Evolutionary conservation across 441 rosid genomes (phyloP), one percentile per base, ranked within the genome.

Genomic region (Croton laevigatus): DNA sequence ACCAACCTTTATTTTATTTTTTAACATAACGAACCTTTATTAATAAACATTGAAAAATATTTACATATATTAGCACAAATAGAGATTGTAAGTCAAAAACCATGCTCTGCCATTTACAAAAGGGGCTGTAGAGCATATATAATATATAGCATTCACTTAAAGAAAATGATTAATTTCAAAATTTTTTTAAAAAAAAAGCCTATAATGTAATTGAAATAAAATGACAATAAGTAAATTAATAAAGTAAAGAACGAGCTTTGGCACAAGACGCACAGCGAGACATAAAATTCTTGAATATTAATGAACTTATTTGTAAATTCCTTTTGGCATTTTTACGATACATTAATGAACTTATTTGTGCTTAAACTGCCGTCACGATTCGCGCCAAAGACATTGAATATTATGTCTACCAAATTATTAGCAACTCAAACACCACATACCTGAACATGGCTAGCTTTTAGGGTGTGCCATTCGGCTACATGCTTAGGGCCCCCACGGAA

Each of bases 351-450:
- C 79, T 89, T 87, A 53, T 89, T 85, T 0, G 81, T 68, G 72
- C 88, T 85, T 67, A 87, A 71, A 62, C 19, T 82, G 1, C 89
- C 94, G 46, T 87, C 87, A 0, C 80, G 75, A 71, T 89, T 70
- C 0, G 80, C 69, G 68, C 87, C 89, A 38, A 89, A 87, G 66
- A 85, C 82, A 23, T 84, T 82, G 83, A 85, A 87, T 73, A 82
- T 80, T 60, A 84, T 78, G 76, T 85, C 86, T 8, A 82, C 79
- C 61, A 88, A 75, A 62, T 84, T 79, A 57, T 81, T 72, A 0
- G 86, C 78, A 3, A 88, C 78, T 8, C 81, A 62, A 45, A 86
- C 27, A 0, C 85, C 91, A 48, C 93, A 88, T 37, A 86, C 89
- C 89, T 84, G 73, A n/a, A n/a, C n/a, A n/a, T n/a, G n/a, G n/a